Base-by-base conservation (phyloP, 2,329 filamentous ascomycete genomes). In the Amylocarpus encephaloides region DNA sequence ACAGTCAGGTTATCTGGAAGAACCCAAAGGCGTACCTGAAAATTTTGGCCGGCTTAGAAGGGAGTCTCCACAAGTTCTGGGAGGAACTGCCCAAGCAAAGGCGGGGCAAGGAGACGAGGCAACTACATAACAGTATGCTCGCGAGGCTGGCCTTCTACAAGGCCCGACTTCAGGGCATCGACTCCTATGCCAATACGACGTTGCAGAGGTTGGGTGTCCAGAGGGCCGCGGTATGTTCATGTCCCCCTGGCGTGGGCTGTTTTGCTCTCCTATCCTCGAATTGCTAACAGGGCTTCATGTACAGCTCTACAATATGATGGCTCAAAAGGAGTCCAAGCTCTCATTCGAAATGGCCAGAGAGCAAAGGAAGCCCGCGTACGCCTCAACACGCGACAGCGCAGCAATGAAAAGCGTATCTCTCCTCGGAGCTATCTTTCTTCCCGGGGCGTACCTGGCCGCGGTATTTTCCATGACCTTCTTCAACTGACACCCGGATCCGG, bases 401-500 rank as follows among this genome's bases (percentile, higher is more conserved):
- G 77, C 79, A 48, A 82, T 83, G 79, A 83, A 83, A 68, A 80
- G 78, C 0, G 70, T 84, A 34, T 82, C 80, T 0, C 71, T 84
- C 1, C 71, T 84, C 1, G 74, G 84, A 48, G 80, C 80, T 22
- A 68, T 84, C 32, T 83, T 84, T 59, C 68, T 84, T 5, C 80
- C 80, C 0, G 79, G 79, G 1, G 82, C 79, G 0, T 82, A 77
- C 56, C 71, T 84, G 13, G 74, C 80, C 7, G 83, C 80, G 0
- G 70, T 84, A 16, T 84, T 84, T 57, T 77, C 75, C 69, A 84
- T 82, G 78, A 79, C 78, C 0, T 84, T 84, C 63, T 84, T 84
- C 68, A 75, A 83, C 66, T 83, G 82, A 57, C 74, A 75, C 1
- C 16, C 32, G 2, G 32, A 35, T 5, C 26, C 42, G 1, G 15